Base-by-base conservation (phyloP, 1,139 yeast genomes). In the Scheffersomyces titani region DNA sequence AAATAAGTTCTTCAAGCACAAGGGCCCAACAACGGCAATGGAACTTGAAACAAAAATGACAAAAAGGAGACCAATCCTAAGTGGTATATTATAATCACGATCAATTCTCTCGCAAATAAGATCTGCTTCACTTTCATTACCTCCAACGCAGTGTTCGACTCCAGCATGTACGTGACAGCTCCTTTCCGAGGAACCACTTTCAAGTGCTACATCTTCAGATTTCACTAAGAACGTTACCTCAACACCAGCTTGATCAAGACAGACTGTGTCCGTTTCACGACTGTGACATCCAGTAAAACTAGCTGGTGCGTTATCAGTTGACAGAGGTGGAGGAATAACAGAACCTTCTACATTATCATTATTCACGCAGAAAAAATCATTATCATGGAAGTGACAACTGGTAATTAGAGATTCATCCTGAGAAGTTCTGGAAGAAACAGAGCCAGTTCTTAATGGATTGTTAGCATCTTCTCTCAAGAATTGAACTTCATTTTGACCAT, bases 161-260 rank as follows among this genome's bases (percentile, higher is more conserved):
- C 79, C 79, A 45, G 77, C 79, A 59, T 75, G 79, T 64, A 72
- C 74, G 57, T 75, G 79, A 57, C 79, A 75, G 51, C 68, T 66
- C 59, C 59, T 58, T 21, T 65, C 70, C 24, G 13, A 9, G 16
- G 22, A 22, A 9, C 46, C 20, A 16, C 21, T 49, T 22, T 19
- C 19, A 19, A 19, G 49, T 13, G 22, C 11, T 3, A 19, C 24
- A n/a, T 3, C 22, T 16, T 44, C 30, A 30, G 19, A 6, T 3
- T 52, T 50, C 21, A 47, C 45, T 13, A 51, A 56, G 53, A 58
- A 58, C 44, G 54, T 49, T 11, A 58, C 57, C 47, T 57, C 58
- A 11, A 18, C 45, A 16, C 46, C 48, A 1, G 51, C 19, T 3
- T 51, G 51, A 47, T 54, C 53, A 19, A 54, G 6, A 19, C 59